Percentiles rank a stretch among this genome's conserved stretches.
Conservation (phyloP, 805 yeast species). For the Yarrowia porcina region DNA sequence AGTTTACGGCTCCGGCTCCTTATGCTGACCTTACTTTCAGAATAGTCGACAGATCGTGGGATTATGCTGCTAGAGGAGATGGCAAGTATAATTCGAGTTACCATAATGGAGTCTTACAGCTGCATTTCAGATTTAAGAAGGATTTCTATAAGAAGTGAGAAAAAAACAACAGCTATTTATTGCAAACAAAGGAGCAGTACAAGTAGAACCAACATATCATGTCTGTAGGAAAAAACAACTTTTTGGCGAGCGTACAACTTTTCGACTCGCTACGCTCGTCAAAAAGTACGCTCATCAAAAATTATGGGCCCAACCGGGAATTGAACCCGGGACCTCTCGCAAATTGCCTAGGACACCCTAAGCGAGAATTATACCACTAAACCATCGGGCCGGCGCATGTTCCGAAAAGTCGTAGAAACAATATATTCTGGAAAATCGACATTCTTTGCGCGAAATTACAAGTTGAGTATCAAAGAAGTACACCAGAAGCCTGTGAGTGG, state of each 20-base stretch:
- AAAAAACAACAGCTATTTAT: too few species aligned
- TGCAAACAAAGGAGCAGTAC: too few species aligned
- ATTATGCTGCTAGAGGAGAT: slow-evolving; percentile 33
- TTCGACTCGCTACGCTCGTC: too few species aligned
- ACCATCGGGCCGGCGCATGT: slow-evolving; percentile 25
- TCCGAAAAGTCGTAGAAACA: too few species aligned
- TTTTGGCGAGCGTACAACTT: too few species aligned
- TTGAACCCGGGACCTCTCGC: slow-evolving; percentile 27
- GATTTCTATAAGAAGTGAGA: slow-evolving; percentile 33
- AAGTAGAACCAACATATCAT: too few species aligned
- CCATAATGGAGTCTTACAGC: slow-evolving; percentile 39
- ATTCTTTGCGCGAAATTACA: not conserved
- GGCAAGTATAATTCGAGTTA: slow-evolving; percentile 37
- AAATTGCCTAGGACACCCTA: slow-evolving; percentile 24
- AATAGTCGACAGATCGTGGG: slow-evolving; percentile 41
- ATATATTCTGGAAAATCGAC: not conserved
- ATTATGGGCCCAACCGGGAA: slow-evolving; percentile 22
- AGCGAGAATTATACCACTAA: slow-evolving; percentile 26
- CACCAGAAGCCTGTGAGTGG: too few species aligned
- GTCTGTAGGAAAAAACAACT: too few species aligned
- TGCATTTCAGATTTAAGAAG: slow-evolving; percentile 40
- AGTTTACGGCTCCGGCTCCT: slow-evolving; percentile 38
- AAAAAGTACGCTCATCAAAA: too few species aligned
- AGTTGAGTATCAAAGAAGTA: too few species aligned
- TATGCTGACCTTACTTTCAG: slow-evolving; percentile 40